Evolutionary conservation across 306 rosid genomes (phyloP).

Genomic region (Carpinus viminea): DNA sequence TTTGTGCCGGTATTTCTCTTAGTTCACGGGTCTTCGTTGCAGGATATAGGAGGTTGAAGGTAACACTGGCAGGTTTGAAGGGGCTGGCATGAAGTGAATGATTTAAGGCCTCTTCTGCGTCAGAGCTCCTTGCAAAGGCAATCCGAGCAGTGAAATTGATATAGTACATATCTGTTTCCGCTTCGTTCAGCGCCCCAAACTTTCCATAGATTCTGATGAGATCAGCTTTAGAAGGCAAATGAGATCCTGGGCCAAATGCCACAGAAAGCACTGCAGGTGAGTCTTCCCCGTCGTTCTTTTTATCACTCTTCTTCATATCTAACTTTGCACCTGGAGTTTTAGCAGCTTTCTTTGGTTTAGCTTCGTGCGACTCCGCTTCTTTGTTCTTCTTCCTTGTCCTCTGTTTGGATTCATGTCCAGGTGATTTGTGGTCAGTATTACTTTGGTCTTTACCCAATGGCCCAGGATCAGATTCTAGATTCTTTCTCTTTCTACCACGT

Average conservation of each 20-base stretch:
- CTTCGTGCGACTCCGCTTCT: conserved; percentile 14
- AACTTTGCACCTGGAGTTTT: conserved; percentile 10
- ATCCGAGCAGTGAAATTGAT: conserved; percentile 60
- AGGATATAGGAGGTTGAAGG: conserved; percentile 40
- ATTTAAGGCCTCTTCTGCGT: conserved; percentile 58
- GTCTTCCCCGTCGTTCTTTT: conserved; percentile 22
- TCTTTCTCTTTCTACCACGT: conserved; percentile 60
- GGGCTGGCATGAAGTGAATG: conserved; percentile 53
- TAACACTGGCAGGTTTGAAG: conserved; percentile 45
- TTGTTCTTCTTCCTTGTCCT: conserved; percentile 35
- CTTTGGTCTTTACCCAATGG: conserved; percentile 24
- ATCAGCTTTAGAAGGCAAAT: conserved; percentile 64
- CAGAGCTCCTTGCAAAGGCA: conserved; percentile 42
- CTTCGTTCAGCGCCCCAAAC: conserved; percentile 61
- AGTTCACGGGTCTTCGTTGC: conserved; percentile 46
- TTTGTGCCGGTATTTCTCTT: conserved; percentile 34
- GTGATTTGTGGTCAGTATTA: conserved; percentile 17
- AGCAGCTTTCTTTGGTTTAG: conserved; percentile 23
- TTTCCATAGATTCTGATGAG: conserved; percentile 48
- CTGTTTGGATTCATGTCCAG: conserved; percentile 30
- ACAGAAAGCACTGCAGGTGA: conserved; percentile 44
- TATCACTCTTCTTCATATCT: conserved; percentile 24
- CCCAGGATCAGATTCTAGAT: conserved; percentile 34
- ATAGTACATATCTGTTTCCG: conserved; percentile 56
- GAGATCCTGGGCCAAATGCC: conserved; percentile 59